Evolutionary conservation across 306 rosid species (phyloP).

Genomic region (Trichosanthes cucumerina): DNA sequence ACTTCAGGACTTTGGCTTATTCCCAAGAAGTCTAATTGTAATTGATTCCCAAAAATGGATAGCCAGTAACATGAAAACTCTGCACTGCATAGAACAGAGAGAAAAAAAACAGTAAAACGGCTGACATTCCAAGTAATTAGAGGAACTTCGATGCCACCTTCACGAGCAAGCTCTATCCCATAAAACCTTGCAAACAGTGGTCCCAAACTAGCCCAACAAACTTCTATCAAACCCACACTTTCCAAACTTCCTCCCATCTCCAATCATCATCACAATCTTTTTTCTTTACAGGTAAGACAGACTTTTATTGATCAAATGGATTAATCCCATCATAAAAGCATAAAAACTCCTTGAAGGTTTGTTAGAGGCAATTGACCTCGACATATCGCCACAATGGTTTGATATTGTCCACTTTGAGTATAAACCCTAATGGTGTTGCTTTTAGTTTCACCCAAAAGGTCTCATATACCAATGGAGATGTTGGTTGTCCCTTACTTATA

Average conservation of each 20-base stretch:
- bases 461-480: too few relatives aligned
- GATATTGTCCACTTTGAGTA: too few relatives aligned
- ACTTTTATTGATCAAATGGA: too few relatives aligned
- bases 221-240: not conserved
- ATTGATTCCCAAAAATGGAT: not conserved
- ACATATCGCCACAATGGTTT: too few relatives aligned
- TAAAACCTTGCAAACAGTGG: not conserved
- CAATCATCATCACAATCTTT: too few relatives aligned
- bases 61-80: not conserved
- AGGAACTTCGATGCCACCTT: not conserved
- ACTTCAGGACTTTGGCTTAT: not conserved
- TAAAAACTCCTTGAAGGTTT: not conserved
- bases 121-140: not conserved
- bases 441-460: too few relatives aligned
- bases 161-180: not conserved
- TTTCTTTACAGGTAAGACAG: not conserved
- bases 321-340: too few relatives aligned
- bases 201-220: not conserved
- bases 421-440: too few relatives aligned
- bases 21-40: not conserved
- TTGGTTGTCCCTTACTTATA: too few relatives aligned
- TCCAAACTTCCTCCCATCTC: too few relatives aligned
- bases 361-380: too few relatives aligned
- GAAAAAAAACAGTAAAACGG: not conserved
- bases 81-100: not conserved